A percentile compares a stretch with the other conserved stretches of the same genome.
These are phyloP conservation scores for Pugionium cornutum DNA, from an alignment of 345 rosid species.

Conservation along the genomic window DNA sequence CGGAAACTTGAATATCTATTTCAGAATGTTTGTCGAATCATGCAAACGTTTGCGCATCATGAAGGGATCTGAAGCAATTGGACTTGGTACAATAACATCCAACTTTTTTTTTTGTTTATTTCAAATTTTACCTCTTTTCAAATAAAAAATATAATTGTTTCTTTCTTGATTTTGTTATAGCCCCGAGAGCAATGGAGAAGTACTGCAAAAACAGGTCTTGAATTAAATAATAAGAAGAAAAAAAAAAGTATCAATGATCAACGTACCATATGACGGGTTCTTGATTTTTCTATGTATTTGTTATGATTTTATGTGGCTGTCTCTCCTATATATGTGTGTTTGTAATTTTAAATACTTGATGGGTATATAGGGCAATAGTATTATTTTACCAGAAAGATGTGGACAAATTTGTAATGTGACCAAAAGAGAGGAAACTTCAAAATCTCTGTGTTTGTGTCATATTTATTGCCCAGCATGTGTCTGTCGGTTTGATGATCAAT, in stretches of 20 bases:
- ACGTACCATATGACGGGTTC: conserved; percentile 25
- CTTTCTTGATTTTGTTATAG: conserved; percentile 24
- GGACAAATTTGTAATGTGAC: conserved; percentile 42
- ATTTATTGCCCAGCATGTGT: conserved; percentile 45
- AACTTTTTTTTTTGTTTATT: not conserved
- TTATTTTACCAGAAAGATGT: conserved; percentile 33
- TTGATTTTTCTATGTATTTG: conserved; percentile 30
- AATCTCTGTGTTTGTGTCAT: conserved; percentile 42
- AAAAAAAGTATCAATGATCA: conserved; percentile 22
- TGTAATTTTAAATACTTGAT: conserved; percentile 40
- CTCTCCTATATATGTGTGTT: conserved; percentile 36
- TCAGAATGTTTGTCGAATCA: conserved; percentile 93
- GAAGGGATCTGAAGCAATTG: conserved; percentile 97
- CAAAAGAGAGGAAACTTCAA: conserved; percentile 43
- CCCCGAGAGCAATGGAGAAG: conserved; percentile 47
- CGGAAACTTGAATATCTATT: conserved; percentile 28
- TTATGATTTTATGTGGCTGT: conserved; percentile 29
- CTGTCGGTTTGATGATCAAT: conserved; percentile 40
- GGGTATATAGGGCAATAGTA: conserved; percentile 43
- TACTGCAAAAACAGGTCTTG: conserved; percentile 42
- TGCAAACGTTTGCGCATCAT: conserved; percentile 96
- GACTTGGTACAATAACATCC: conserved; percentile 58
- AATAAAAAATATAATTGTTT: not conserved
- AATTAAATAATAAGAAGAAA: not conserved
- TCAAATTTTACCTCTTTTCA: not conserved